Conservation (phyloP, 148 eudicot genomes). For the Rhododendron molle region DNA sequence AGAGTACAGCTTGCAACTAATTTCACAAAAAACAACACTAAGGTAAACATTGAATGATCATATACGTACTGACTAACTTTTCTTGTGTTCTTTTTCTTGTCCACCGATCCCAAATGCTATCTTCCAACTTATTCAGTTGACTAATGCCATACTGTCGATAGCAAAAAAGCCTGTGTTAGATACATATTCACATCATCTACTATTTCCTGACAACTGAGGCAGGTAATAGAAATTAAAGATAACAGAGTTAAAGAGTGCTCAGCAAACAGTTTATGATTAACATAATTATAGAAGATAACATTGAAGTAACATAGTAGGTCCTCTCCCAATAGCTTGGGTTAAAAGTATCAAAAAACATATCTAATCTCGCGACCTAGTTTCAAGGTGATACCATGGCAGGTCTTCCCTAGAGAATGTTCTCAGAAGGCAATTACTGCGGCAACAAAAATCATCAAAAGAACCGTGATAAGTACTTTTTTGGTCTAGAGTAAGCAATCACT, state of each 20-base stretch:
- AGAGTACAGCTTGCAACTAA: not conserved
- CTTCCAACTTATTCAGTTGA: slow-evolving; percentile 93
- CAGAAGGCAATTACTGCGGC: not conserved
- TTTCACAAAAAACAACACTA: not conserved
- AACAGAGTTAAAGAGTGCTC: not conserved
- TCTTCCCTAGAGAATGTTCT: not conserved
- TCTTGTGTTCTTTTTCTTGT: slow-evolving; percentile 61
- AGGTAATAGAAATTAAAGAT: not conserved
- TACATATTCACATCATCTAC: not conserved
- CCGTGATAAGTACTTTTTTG: not conserved
- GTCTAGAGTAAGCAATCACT: not conserved
- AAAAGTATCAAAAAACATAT: not conserved
- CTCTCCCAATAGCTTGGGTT: not conserved
- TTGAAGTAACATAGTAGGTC: not conserved
- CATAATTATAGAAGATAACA: not conserved
- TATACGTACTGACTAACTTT: slow-evolving; percentile 53
- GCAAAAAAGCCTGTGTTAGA: slow-evolving; percentile 5
- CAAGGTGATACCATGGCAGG: not conserved
- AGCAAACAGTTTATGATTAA: not conserved
- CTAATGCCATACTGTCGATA: slow-evolving; percentile 70
- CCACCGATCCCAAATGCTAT: slow-evolving; percentile 90
- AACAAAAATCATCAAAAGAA: not conserved
- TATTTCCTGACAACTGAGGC: not conserved
- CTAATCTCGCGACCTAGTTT: not conserved
- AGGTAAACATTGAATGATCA: slow-evolving; percentile 9